phyloP scores from a whole-genome alignment of 1,139 yeast species.

The Yueomyces sp. region DNA sequence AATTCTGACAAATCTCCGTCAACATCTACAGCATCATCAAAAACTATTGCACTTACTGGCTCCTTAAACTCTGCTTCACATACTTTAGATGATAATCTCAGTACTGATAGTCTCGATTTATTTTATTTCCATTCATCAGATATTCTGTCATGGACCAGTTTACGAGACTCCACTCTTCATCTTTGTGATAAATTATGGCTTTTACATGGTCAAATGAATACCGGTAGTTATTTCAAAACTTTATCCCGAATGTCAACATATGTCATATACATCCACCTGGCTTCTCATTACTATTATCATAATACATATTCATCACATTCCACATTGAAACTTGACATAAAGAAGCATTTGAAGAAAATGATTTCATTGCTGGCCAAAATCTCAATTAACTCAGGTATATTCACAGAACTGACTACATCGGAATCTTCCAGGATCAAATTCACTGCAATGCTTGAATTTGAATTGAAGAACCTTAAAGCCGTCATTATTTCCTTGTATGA shows the following conservation, averaged over 20 bases:
- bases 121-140: conserved; percentile 50
- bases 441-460: conserved; percentile 4
- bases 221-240: conserved; percentile 39
- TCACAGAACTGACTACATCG: conserved; percentile 20
- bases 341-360: conserved; percentile 37
- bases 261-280: conserved; percentile 35
- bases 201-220: conserved; percentile 37
- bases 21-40: background rate
- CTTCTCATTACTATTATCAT: conserved; percentile 38
- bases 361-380: conserved; percentile 45
- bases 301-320: conserved; percentile 35
- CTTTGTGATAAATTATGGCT: conserved; percentile 35
- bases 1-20: background rate
- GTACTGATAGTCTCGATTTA: conserved; percentile 22
- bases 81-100: conserved; percentile 1
- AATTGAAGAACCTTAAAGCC: conserved; percentile 4
- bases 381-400: conserved; percentile 45
- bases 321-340: conserved; percentile 31
- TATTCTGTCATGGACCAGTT: conserved; percentile 43
- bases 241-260: conserved; percentile 39
- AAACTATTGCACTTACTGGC: background rate
- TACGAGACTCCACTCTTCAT: conserved; percentile 35
- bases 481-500: conserved; percentile 3
- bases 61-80: background rate
- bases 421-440: background rate